These are phyloP conservation scores for Pichia sp. DNA, from an alignment of 1,139 yeast species.

Conservation along the genomic window DNA sequence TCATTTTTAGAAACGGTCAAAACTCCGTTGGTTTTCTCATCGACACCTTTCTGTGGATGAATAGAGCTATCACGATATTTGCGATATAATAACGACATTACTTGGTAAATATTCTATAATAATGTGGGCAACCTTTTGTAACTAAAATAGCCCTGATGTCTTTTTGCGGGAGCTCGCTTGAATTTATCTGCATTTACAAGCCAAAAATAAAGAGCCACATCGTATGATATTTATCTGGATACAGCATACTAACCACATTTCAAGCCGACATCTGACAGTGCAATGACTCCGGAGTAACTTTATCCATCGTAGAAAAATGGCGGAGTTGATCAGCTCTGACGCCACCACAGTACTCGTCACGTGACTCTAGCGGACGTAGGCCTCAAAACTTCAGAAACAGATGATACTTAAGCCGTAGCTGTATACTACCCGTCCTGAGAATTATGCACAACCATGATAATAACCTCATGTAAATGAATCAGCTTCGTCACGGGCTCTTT, in stretches of 20 bases:
- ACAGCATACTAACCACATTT: neutral
- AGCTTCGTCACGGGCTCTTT: conserved; percentile 53
- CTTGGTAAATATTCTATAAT: neutral
- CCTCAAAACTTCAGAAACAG: neutral
- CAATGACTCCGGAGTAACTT: too few species aligned
- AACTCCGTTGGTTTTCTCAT: conserved; percentile 29
- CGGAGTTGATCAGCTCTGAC: neutral
- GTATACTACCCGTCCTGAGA: too few species aligned
- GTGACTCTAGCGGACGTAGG: neutral
- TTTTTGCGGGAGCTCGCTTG: too few species aligned
- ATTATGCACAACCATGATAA: too few species aligned
- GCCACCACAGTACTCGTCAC: neutral
- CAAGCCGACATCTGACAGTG: neutral
- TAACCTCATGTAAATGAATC: conserved; percentile 8
- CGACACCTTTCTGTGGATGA: conserved; percentile 33
- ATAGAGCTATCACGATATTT: conserved; percentile 23
- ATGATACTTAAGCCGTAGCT: too few species aligned
- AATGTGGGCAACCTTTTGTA: too few species aligned
- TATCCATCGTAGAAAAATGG: neutral
- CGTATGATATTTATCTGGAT: neutral
- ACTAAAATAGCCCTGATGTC: too few species aligned
- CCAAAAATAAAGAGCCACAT: neutral
- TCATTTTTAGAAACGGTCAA: conserved; percentile 32
- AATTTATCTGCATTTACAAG: too few species aligned
- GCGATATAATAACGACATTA: conserved; percentile 11